Conservation (phyloP, 164 flowering plant genomes). For the Dillenia suffruticosa region DNA sequence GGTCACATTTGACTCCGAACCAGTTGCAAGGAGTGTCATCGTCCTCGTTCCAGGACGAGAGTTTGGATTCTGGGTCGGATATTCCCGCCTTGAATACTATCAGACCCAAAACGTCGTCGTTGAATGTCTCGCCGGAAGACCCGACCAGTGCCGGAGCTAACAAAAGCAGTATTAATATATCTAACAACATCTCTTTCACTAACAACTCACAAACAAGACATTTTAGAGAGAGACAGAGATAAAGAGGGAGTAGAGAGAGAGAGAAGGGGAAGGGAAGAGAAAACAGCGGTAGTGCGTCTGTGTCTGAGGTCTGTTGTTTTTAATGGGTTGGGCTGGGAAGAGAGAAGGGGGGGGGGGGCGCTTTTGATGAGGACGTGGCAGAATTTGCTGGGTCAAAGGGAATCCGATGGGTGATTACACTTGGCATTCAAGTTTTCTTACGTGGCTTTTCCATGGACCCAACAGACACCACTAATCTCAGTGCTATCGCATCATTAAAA, state of each 20-base stretch:
- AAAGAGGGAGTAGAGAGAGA: constrained; percentile 1
- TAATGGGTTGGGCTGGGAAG: too few relatives aligned
- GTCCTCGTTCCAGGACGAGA: constrained; percentile 52
- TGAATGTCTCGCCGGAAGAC: constrained; percentile 16
- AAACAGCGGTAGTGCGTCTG: too few relatives aligned
- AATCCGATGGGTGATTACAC: too few relatives aligned
- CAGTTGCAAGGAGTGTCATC: constrained; percentile 49
- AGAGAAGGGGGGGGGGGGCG: background rate
- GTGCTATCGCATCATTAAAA: too few relatives aligned
- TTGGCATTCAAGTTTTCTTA: too few relatives aligned
- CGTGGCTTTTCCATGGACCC: too few relatives aligned
- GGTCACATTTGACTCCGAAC: constrained; percentile 47
- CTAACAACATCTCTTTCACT: background rate
- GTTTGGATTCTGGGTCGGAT: constrained; percentile 37
- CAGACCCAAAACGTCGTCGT: constrained; percentile 60
- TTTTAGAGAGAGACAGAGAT: background rate
- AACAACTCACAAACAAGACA: background rate
- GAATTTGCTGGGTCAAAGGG: too few relatives aligned
- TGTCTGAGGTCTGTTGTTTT: too few relatives aligned
- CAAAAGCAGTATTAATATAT: background rate
- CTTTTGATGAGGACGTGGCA: background rate
- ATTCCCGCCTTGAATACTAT: constrained; percentile 62
- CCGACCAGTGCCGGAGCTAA: too few relatives aligned
- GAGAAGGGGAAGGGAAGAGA: background rate
- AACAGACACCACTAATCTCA: too few relatives aligned